A percentile compares a stretch with the other conserved stretches of the same genome.
Evolutionary conservation across 1,139 yeast species (phyloP).

Genomic region (Scheffersomyces segobiensis): DNA sequence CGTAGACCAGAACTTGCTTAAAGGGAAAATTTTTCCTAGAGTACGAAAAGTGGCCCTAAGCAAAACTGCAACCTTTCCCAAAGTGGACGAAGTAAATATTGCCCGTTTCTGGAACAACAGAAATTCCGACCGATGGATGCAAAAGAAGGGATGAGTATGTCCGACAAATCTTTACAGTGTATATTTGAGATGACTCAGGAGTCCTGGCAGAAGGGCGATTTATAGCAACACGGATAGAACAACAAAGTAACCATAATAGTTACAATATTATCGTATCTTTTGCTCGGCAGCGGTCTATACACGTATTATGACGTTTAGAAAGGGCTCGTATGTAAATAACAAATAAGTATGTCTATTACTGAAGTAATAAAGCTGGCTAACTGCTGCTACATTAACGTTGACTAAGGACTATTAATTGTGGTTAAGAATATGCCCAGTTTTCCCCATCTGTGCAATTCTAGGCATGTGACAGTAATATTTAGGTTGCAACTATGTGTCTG

Average conservation of each 20-base stretch:
- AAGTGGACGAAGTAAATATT: conserved; percentile 36
- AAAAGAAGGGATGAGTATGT: not conserved
- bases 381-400: too few species aligned
- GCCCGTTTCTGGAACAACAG: conserved; percentile 17
- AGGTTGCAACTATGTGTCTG: not conserved
- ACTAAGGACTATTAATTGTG: too few species aligned
- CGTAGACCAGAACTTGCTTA: conserved; percentile 53
- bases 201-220: not conserved
- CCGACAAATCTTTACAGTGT: not conserved
- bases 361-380: too few species aligned
- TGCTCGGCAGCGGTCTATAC: not conserved
- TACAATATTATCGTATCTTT: not conserved
- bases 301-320: not conserved
- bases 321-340: too few species aligned
- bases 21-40: conserved; percentile 52
- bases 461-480: not conserved
- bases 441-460: not conserved
- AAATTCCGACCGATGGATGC: conserved; percentile 16
- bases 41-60: conserved; percentile 47
- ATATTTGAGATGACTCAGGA: not conserved
- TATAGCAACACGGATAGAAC: not conserved
- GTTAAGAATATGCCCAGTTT: too few species aligned
- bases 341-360: too few species aligned
- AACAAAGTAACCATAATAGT: not conserved
- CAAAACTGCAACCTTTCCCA: conserved; percentile 52